Percentiles rank a stretch among this genome's conserved stretches.
phyloP scores from a whole-genome alignment of 441 rosid species.

The Dalechampia spathulata region DNA sequence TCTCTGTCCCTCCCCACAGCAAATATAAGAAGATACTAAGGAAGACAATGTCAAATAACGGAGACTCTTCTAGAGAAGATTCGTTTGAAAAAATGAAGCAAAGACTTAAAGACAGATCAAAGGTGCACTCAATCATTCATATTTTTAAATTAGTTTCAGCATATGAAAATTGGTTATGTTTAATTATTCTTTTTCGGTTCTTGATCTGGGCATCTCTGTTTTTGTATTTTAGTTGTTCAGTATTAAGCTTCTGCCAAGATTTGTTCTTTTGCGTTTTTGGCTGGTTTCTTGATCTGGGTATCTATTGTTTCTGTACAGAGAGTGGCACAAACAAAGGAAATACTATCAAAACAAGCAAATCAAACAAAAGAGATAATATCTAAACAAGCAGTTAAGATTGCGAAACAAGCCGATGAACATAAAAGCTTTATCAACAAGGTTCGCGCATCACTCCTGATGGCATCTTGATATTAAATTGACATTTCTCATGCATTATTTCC shows the following conservation, averaged over 20 bases:
- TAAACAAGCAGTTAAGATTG: conserved; percentile 89
- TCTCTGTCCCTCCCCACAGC: neutral
- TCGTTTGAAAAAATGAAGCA: conserved; percentile 31
- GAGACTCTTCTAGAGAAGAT: conserved; percentile 36
- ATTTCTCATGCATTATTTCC: no score
- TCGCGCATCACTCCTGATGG: neutral
- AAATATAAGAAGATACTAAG: neutral
- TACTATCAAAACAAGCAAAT: conserved; percentile 65
- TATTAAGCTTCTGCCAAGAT: no score
- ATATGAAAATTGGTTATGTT: neutral
- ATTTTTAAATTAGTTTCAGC: no score
- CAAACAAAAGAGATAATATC: conserved; percentile 77
- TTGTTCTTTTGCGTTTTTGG: no score
- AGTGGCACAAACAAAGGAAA: conserved; percentile 78
- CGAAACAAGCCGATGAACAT: conserved; percentile 90
- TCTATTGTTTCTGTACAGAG: conserved; percentile 28
- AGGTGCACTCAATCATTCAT: no score
- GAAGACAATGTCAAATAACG: conserved; percentile 35
- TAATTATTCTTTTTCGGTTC: conserved; percentile 1
- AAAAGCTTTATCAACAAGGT: conserved; percentile 79
- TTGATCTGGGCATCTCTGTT: no score
- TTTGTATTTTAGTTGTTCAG: no score
- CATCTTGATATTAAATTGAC: no score
- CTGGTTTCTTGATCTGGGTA: no score
- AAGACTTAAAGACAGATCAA: conserved; percentile 59